Evolutionary conservation across 1,284 basidiomycete species (phyloP).

Genomic region (Puccinia hordei): DNA sequence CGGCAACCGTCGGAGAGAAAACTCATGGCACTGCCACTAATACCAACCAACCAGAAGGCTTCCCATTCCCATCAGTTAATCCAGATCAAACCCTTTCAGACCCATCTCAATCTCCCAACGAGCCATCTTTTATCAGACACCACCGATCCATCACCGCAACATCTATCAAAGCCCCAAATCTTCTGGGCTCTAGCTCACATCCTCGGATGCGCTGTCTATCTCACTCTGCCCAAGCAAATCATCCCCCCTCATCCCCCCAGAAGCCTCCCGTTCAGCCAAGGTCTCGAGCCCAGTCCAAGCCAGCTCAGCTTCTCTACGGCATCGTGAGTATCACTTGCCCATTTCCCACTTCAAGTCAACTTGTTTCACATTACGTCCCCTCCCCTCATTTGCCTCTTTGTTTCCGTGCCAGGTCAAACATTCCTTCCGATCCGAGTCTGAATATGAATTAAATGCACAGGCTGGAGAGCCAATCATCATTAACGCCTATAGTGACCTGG

Average conservation of each 20-base stretch:
- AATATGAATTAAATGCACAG: slow-evolving; percentile 12
- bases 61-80: slow-evolving; percentile 5
- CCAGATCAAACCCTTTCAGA: neutral
- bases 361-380: neutral
- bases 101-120: neutral
- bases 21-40: neutral
- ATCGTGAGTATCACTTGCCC: neutral
- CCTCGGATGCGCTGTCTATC: neutral
- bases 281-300: neutral
- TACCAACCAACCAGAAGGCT: neutral
- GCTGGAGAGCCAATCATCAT: slow-evolving; percentile 18
- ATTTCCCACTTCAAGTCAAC: neutral
- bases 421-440: neutral
- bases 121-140: neutral
- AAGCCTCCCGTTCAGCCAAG: neutral
- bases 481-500: slow-evolving; percentile 8
- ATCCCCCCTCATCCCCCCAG: neutral
- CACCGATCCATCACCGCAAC: neutral
- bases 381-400: neutral
- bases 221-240: neutral
- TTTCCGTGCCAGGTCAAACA: slow-evolving; percentile 1
- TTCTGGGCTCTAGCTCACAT: neutral
- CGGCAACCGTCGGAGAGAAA: neutral
- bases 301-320: slow-evolving; percentile 15
- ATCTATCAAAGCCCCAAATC: neutral